phyloP scores from a whole-genome alignment of 225 moss, liverwort and hornwort genomes.

The Pseudisothecium myosuroides region DNA sequence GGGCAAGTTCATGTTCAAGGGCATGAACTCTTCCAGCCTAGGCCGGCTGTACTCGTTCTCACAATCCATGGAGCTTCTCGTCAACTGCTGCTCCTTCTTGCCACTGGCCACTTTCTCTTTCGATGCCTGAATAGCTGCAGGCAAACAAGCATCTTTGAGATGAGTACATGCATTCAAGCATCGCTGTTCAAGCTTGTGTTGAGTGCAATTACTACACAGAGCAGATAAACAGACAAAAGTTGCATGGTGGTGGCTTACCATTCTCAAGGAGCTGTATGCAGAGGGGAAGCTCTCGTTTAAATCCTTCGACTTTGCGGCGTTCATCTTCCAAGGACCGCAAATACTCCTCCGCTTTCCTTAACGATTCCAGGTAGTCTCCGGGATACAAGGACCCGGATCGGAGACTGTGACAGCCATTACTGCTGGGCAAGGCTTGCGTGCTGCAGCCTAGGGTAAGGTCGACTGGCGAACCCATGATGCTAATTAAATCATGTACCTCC shows the following conservation, averaged over 20 bases:
- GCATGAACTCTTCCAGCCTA: conserved; percentile 51
- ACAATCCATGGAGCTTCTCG: conserved; percentile 6
- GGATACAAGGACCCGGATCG: neutral
- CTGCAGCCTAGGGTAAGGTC: conserved; percentile 60
- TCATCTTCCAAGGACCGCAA: conserved; percentile 65
- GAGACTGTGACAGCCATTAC: neutral
- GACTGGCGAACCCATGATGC: conserved; percentile 61
- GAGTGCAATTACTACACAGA: too few species aligned
- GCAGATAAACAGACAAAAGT: neutral
- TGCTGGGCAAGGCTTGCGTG: conserved; percentile 13
- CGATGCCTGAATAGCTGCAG: conserved; percentile 19
- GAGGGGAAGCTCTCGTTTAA: conserved; percentile 87
- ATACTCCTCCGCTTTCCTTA: conserved; percentile 41
- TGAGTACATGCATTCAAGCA: neutral
- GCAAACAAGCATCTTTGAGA: neutral
- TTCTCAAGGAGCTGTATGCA: conserved; percentile 90
- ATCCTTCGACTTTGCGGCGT: conserved; percentile 85
- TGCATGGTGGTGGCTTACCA: conserved; percentile 22
- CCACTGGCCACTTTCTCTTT: conserved; percentile 16
- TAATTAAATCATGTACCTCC: conserved; percentile 1
- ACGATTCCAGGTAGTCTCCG: conserved; percentile 18
- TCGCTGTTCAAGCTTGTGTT: neutral
- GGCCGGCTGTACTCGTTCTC: conserved; percentile 22
- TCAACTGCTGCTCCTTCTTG: conserved; percentile 14
- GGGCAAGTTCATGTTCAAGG: conserved; percentile 21